phyloP scores from a whole-genome alignment of 768 basidiomycete species.

The Hysterangium stoloniferum region DNA sequence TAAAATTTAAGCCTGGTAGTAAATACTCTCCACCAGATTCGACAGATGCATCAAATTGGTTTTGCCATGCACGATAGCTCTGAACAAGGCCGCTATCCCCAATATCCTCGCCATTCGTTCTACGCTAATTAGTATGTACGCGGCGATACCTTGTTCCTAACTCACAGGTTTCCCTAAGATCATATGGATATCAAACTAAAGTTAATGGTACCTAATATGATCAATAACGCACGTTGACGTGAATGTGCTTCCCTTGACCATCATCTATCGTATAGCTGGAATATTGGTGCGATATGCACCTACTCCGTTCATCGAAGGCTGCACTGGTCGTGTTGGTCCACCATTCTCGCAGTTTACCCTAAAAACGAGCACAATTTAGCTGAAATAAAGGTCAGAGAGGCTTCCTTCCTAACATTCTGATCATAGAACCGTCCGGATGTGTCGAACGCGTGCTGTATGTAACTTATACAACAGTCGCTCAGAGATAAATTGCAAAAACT shows the following conservation, averaged over 20 bases:
- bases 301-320: constrained; percentile 73
- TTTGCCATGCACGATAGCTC: constrained; percentile 88
- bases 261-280: constrained; percentile 85
- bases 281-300: constrained; percentile 89
- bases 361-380: background rate
- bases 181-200: background rate
- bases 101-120: constrained; percentile 89
- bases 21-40: constrained; percentile 57
- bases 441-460: constrained; percentile 78
- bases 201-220: constrained; percentile 10
- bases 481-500: constrained; percentile 18
- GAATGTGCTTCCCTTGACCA: constrained; percentile 72
- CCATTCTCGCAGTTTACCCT: constrained; percentile 82
- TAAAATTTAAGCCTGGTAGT: constrained; percentile 74
- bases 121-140: constrained; percentile 23
- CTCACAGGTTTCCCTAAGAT: constrained; percentile 66
- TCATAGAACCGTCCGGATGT: constrained; percentile 87
- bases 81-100: constrained; percentile 82
- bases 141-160: background rate
- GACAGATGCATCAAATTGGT: constrained; percentile 54
- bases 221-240: constrained; percentile 62
- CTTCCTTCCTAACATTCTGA: constrained; percentile 34
- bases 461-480: background rate
- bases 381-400: background rate
- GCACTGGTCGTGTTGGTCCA: constrained; percentile 85